Evolutionary conservation across 768 basidiomycete genomes (phyloP), one percentile per base, ranked within the genome.

Genomic region (Lactarius trivialis): DNA sequence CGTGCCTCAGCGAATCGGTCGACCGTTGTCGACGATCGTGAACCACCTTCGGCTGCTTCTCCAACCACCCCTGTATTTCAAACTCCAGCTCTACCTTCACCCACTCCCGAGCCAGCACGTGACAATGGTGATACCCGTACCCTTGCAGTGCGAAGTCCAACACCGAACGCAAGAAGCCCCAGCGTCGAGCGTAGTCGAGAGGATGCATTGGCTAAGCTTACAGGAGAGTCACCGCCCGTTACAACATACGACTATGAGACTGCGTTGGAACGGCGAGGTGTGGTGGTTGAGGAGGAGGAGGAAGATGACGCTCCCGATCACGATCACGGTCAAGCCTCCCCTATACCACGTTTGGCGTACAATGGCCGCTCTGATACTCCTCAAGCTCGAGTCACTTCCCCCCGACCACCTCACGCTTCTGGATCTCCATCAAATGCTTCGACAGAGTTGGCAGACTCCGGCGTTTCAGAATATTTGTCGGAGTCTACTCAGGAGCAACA

Each of bases 371-470:
- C 81, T 78, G 57, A 76, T 77, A 34, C 74, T 76, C 57, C 77
- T 74, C 37, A 48, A 48, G 45, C 71, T 72, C 36, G 69, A 61
- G 7, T 67, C 58, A 32, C 69, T 73, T 61, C 72, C 32, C 62
- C 73, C 3, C 80, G 79, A 32, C 65, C 76, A 4, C 81, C 78
- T 24, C 81, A 84, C 66, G 68, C 77, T 21, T 81, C 84, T 6
- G 82, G 85, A 67, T 74, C 78, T 2, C 81, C 83, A 37, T 84
- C 80, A 24, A 71, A 57, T 55, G 69, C 72, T 9, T 79, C 83
- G 7, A 72, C 77, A 24, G 79, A 82, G 55, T 80, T 79, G 28
- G 73, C 74, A 12, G 75, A 70, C n/a, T 68, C 77, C 19, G 76
- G 77, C 45, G 78, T 85, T 12, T 82, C 86, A 4, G 67, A 82